Evolutionary conservation across 1,284 basidiomycete species (phyloP), one percentile per base, ranked within the genome.

Genomic region (Anthracocystis panici-leucophaei): DNA sequence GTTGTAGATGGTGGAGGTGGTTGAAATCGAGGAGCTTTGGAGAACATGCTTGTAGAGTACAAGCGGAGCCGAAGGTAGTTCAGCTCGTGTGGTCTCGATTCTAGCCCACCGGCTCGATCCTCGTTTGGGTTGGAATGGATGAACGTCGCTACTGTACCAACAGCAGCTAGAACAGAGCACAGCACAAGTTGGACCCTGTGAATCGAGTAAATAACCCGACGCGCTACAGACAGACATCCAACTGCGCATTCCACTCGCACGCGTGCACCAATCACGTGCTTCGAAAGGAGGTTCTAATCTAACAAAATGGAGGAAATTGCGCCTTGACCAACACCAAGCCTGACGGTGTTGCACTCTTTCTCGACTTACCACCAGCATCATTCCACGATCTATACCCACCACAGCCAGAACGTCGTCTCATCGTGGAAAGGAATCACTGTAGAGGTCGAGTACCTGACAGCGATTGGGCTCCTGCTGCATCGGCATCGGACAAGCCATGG

Each of bases 181-280:
- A 4, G 38, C 25, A 18, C 25, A 14, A 18, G 27, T 29, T 45
- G 50, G 51, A 52, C 51, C 51, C 51, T 52, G 20, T 40, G 18
- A n/a, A 6, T 42, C n/a, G 41, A 21, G 41, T 49, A 49, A 49
- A 49, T 49, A 49, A 31, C n/a, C 48, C 48, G 25, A 48, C 46
- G 46, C 46, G 46, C 46, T 11, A 25, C 27, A 5, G 25, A 27
- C 21, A 45, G 44, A 5, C 27, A 35, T 57, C 38, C 41, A 46
- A 53, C 42, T 59, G 57, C 51, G 44, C 35, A 8, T 41, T n/a
- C 50, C 52, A 60, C 40, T 53, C 21, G 25, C 40, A 45, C 49
- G 62, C 63, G 68, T 52, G 58, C 40, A 21, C 9, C 25, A 23
- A 63, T 65, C 68, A 71, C 68, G 68, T 71, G 68, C 25, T 12